Evolutionary conservation across 2,329 filamentous ascomycete genomes (phyloP).

Genomic region (Tolypocladium ovalisporum): DNA sequence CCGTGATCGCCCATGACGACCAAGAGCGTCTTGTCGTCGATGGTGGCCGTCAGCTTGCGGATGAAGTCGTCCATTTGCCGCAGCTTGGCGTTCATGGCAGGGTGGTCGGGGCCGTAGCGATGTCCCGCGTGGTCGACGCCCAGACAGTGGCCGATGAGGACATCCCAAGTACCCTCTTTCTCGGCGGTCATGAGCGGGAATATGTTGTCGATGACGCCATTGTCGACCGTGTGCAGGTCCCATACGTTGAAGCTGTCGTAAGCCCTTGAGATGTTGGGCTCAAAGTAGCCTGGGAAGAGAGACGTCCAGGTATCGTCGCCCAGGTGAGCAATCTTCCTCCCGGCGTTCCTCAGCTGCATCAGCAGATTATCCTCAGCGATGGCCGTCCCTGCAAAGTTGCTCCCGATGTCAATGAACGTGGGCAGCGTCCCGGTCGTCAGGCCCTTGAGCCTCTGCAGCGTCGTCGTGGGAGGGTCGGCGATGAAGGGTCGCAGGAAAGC

Average conservation of each 20-base stretch:
- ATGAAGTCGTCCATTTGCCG: conserved; percentile 83
- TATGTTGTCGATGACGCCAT: conserved; percentile 85
- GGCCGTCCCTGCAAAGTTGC: conserved; percentile 87
- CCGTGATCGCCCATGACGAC: conserved; percentile 99
- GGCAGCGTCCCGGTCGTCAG: conserved; percentile 90
- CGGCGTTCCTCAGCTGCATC: conserved; percentile 52
- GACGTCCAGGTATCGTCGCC: conserved; percentile 98
- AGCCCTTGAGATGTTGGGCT: conserved; percentile 70
- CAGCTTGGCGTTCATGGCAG: conserved; percentile 83
- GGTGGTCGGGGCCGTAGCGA: conserved; percentile 85
- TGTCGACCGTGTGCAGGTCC: conserved; percentile 94
- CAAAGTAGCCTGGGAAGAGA: conserved; percentile 88
- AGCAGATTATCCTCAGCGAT: conserved; percentile 85
- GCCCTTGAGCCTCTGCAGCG: conserved; percentile 84
- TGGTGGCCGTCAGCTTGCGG: conserved; percentile 52
- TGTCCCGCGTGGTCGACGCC: conserved; percentile 97
- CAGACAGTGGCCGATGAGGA: conserved; percentile 88
- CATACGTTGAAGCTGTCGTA: conserved; percentile 98
- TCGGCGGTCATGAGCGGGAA: conserved; percentile 65
- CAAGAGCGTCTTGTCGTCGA: conserved; percentile 80
- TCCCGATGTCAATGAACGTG: conserved; percentile 87
- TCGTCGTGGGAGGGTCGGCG: conserved; percentile 90
- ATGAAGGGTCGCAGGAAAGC: conserved; percentile 92
- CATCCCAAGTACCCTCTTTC: conserved; percentile 68
- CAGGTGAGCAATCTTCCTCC: conserved; percentile 74